These are phyloP conservation scores for Globisporangium yorkense DNA, from an alignment of 352 stramenopile genomes.

Conservation along the genomic window DNA sequence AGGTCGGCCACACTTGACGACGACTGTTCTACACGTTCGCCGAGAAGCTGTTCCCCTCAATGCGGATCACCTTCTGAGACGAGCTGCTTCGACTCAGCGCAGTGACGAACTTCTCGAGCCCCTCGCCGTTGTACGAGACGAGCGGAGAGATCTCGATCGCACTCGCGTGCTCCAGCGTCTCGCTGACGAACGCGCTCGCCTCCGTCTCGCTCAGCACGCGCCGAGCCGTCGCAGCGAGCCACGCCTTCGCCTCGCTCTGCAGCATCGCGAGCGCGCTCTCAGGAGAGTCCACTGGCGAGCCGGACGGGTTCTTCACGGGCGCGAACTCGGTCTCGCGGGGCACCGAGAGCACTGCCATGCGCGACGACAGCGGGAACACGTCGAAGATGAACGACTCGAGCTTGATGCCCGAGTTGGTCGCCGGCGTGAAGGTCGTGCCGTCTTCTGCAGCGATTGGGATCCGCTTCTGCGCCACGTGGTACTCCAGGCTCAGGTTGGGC, in stretches of 20 bases:
- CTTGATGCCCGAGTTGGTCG: constrained; percentile 94
- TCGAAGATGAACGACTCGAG: constrained; percentile 99
- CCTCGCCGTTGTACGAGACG: constrained; percentile 86
- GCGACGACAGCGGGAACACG: constrained; percentile 92
- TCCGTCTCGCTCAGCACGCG: constrained; percentile 23
- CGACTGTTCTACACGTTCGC: neutral
- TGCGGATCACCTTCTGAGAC: constrained; percentile 19
- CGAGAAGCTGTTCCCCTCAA: constrained; percentile 23
- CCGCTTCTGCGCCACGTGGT: constrained; percentile 98
- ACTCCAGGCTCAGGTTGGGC: constrained; percentile 74
- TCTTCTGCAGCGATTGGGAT: constrained; percentile 89
- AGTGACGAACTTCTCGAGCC: constrained; percentile 32
- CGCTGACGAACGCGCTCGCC: constrained; percentile 18
- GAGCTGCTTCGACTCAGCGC: constrained; percentile 11
- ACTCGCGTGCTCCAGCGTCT: constrained; percentile 29
- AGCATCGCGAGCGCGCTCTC: constrained; percentile 81
- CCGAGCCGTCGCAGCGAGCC: constrained; percentile 46
- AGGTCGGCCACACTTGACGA: too few species aligned
- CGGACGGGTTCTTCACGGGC: constrained; percentile 90
- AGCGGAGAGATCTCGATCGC: constrained; percentile 81
- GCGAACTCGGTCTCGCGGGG: constrained; percentile 90
- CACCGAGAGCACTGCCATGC: constrained; percentile 93
- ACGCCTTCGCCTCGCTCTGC: constrained; percentile 50
- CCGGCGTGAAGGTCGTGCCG: constrained; percentile 76
- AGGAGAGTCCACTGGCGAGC: constrained; percentile 69